A percentile compares a stretch with the other conserved stretches of the same genome.
These are phyloP conservation scores for Annulohypoxylon bovei DNA, from an alignment of 495 filamentous ascomycete species.

Conservation along the genomic window DNA sequence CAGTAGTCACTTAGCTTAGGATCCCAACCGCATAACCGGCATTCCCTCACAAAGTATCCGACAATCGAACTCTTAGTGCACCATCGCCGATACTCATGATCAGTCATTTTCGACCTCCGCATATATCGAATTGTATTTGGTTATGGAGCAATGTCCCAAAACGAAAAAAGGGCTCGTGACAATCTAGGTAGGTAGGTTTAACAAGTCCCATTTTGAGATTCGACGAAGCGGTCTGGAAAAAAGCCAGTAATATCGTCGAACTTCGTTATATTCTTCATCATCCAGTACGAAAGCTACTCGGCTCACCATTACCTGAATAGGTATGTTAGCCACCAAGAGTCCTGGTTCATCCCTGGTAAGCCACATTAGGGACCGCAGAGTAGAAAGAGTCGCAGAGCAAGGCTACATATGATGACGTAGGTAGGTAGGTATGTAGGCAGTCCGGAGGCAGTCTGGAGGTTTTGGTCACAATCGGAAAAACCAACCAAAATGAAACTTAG, in stretches of 20 bases:
- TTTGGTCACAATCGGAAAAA: conserved; percentile 8
- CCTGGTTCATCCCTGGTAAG: background rate
- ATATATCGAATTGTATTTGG: conserved; percentile 5
- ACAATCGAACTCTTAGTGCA: conserved; percentile 44
- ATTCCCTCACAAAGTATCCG: conserved; percentile 35
- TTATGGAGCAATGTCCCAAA: conserved; percentile 8
- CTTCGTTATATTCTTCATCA: conserved; percentile 8
- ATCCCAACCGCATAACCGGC: conserved; percentile 23
- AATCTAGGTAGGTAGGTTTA: background rate
- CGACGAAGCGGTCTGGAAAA: conserved; percentile 27
- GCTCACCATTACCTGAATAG: conserved; percentile 30
- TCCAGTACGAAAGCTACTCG: conserved; percentile 21
- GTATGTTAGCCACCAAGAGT: conserved; percentile 19
- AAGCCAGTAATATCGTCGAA: conserved; percentile 13
- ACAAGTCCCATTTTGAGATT: background rate
- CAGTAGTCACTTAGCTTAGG: background rate
- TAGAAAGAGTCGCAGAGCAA: background rate
- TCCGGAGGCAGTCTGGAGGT: background rate
- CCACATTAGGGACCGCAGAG: background rate
- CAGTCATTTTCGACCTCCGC: conserved; percentile 16
- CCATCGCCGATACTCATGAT: conserved; percentile 39
- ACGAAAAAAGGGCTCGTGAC: conserved; percentile 31
- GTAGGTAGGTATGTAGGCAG: too few relatives aligned
- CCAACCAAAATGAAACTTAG: conserved; percentile 1
- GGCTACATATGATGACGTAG: conserved; percentile 29